phyloP scores from a whole-genome alignment of 2,329 filamentous ascomycete genomes.

The Epichloe sp. region DNA sequence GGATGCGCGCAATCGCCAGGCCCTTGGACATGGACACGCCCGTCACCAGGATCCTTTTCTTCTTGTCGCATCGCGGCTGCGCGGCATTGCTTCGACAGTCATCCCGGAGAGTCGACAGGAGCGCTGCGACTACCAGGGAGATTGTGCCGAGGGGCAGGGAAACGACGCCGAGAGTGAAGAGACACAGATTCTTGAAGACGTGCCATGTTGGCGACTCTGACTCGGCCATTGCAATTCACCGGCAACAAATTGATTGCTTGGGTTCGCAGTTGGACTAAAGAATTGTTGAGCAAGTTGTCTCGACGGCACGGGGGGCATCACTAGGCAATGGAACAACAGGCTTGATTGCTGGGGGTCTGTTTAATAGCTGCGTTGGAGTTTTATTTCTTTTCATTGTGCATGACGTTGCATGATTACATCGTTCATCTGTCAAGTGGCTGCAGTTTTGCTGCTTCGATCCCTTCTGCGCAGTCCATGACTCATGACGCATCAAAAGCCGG shows the following conservation, averaged over 20 bases:
- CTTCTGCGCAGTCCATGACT: background rate
- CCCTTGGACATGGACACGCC: slow-evolving; percentile 63
- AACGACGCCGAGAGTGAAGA: slow-evolving; percentile 18
- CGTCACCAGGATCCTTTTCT: slow-evolving; percentile 50
- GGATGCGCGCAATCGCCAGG: slow-evolving; percentile 49
- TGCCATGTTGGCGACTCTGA: slow-evolving; percentile 6
- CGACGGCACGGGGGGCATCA: too few relatives aligned
- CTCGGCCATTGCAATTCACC: background rate
- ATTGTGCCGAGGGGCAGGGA: slow-evolving; percentile 39
- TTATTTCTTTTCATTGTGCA: background rate
- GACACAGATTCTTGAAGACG: slow-evolving; percentile 12
- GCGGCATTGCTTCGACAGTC: slow-evolving; percentile 6
- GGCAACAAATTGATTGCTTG: background rate
- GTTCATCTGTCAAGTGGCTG: background rate
- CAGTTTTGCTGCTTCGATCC: background rate
- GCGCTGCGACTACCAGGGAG: slow-evolving; percentile 15
- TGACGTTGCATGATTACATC: background rate
- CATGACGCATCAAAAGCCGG: background rate
- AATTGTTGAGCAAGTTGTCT: too few relatives aligned
- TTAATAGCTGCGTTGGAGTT: background rate
- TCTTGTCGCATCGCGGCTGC: background rate
- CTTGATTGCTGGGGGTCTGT: too few relatives aligned
- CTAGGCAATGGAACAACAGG: too few relatives aligned
- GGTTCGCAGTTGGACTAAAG: too few relatives aligned
- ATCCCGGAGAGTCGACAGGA: background rate